Percentiles rank a stretch among this genome's conserved stretches.
phyloP scores from a whole-genome alignment of 345 rosid species.

The Lenwebbia sp. region DNA sequence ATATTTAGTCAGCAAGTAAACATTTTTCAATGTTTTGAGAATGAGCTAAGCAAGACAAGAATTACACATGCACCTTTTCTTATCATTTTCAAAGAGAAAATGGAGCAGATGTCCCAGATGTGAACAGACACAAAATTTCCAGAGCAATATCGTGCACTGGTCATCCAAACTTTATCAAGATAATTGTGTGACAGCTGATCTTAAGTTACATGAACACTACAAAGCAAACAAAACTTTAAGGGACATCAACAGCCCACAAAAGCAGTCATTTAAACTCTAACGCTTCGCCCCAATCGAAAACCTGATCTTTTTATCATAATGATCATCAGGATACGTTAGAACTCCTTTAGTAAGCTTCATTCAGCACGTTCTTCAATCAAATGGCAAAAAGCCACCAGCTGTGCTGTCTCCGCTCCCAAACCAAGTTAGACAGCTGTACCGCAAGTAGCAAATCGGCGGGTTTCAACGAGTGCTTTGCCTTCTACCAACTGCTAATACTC shows the following conservation, averaged over 20 bases:
- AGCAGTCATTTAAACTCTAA: neutral
- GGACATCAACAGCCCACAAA: neutral
- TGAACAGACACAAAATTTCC: neutral
- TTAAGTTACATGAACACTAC: neutral
- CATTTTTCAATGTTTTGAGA: neutral
- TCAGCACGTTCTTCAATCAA: neutral
- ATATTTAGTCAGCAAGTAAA: neutral
- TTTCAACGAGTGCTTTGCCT: neutral
- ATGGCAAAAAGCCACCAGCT: neutral
- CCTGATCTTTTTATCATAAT: neutral
- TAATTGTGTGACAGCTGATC: neutral
- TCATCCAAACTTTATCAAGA: neutral
- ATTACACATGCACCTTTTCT: neutral
- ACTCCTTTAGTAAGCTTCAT: neutral
- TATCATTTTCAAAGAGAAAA: neutral
- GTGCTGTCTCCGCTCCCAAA: neutral
- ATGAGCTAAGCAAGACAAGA: neutral
- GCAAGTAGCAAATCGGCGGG: neutral
- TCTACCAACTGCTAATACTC: neutral
- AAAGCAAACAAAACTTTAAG: neutral
- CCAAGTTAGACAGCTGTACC: neutral
- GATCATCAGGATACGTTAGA: neutral
- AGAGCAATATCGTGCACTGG: neutral
- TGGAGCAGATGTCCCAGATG: neutral
- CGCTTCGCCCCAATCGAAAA: neutral